A percentile compares a stretch with the other conserved stretches of the same genome.
These are phyloP conservation scores for Leccinum incarnatum DNA, from an alignment of 768 basidiomycete genomes.

Conservation along the genomic window DNA sequence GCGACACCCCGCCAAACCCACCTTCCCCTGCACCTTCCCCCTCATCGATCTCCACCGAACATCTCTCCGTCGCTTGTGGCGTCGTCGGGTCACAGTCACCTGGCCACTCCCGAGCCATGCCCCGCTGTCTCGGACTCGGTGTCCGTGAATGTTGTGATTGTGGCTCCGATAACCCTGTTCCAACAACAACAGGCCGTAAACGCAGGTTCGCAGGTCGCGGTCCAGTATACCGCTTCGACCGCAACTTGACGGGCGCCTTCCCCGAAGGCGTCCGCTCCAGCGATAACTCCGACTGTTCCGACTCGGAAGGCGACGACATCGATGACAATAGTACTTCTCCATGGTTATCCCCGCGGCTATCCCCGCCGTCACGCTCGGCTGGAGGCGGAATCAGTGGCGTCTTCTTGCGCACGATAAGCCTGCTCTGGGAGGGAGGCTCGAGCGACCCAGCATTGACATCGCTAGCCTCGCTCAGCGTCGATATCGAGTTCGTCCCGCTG, in stretches of 20 bases:
- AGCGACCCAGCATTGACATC: slow-evolving; percentile 18
- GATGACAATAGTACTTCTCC: no score
- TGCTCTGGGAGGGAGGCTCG: slow-evolving; percentile 27
- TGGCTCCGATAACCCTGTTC: slow-evolving; percentile 21
- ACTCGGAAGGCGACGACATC: slow-evolving; percentile 18
- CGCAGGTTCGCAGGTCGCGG: slow-evolving; percentile 48
- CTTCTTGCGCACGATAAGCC: slow-evolving; percentile 39
- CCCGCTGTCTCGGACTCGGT: slow-evolving; percentile 46
- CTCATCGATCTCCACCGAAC: slow-evolving; percentile 34
- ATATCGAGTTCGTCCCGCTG: slow-evolving; percentile 28
- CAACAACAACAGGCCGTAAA: slow-evolving; percentile 30
- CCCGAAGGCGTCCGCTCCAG: slow-evolving; percentile 32
- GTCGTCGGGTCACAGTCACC: slow-evolving; percentile 47
- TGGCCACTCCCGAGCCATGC: slow-evolving; percentile 52
- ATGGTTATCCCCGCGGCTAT: not conserved
- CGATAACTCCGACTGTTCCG: slow-evolving; percentile 41
- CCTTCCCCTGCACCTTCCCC: not conserved
- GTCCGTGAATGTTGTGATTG: slow-evolving; percentile 31
- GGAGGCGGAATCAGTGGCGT: slow-evolving; percentile 28
- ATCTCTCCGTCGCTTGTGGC: slow-evolving; percentile 58
- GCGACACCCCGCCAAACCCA: slow-evolving; percentile 8
- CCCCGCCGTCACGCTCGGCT: not conserved
- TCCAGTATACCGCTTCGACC: slow-evolving; percentile 47
- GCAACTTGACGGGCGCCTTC: slow-evolving; percentile 41
- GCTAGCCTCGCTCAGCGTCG: slow-evolving; percentile 26